Base-by-base conservation (phyloP, 306 rosid species). In the Rosa rugosa region DNA sequence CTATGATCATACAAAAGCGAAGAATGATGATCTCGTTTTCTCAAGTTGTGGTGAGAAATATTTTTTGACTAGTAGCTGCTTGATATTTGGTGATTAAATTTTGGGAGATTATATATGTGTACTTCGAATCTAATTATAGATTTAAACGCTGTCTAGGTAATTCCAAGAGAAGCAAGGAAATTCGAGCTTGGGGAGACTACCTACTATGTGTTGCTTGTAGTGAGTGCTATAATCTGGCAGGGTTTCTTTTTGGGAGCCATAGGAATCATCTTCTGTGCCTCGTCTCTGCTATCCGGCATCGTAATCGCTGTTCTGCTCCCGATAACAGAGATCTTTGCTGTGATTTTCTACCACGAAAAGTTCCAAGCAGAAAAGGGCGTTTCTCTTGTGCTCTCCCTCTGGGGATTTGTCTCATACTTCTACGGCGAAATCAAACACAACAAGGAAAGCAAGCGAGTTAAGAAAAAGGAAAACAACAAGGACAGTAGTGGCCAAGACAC, bases 341-440 rank as follows among this genome's bases (percentile, higher is more conserved):
- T 94, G 20, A 41, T 91, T 50, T 87, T 91, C 66, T 93, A 80
- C 87, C 66, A 82, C 23, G 97, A 93, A 71, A 88, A 53, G 5
- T 93, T 93, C 63, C 78, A 85, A 63, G 86, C 80, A 0, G 94
- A 88, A 25, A 93, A 91, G 17, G 98, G 86, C 5, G 86, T 93
- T 2, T 76, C 97, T 18, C 73, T 93, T 47, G 80, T 41, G 5
- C 89, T 93, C 20, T 88, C 91, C 2, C 87, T 91, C 0, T 93
- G 94, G 97, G 98, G 97, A 0, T 88, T 89, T 75, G 79, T 84
- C 44, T 93, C 94, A 0, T 93, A 91, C 74, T 93, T 93, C 50
- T 93, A 89, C 13, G 94, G 98, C 1, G 98, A 90, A 66, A 51
- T 83, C 0, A 91, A 89, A 73, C 84, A 84, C 6, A 65, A 31